Base-by-base conservation (phyloP, 371 early-diverging fungal genomes). In the Mortierella polycephala region DNA sequence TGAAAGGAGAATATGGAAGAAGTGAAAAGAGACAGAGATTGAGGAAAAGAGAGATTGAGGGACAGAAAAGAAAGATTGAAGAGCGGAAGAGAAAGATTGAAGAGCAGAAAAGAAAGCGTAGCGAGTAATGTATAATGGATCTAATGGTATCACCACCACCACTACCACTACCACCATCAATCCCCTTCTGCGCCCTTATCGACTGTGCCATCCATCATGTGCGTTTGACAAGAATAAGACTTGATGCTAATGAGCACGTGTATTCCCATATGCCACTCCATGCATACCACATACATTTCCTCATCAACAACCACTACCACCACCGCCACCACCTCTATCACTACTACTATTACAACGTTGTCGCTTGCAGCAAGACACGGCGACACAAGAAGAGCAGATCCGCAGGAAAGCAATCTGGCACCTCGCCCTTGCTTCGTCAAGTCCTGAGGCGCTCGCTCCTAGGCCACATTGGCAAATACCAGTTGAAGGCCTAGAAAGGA, bases 331-430 rank as follows among this genome's bases (percentile, higher is more conserved):
- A n/a, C n/a, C n/a, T n/a, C n/a, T n/a, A n/a, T n/a, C n/a, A n/a
- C n/a, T n/a, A n/a, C n/a, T n/a, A n/a, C n/a, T n/a, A n/a, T n/a
- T n/a, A n/a, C n/a, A n/a, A 20, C 45, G 18, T 5, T 45, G 18
- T 21, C 11, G 7, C n/a, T 64, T 53, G 40, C 79, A 77, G 79
- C 79, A 77, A 77, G 65, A 69, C 79, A 40, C 62, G 79, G 65
- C 71, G 68, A 63, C 72, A 77, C 72, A 71, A 67, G 68, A 77
- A 77, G 66, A 77, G 54, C 79, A 67, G 79, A 57, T 64, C 66
- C n/a, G 79, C 79, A 8, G 79, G 79, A 55, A 77, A 77, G 66
- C 79, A 77, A 37, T 77, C 79, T 68, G 79, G 79, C 62, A 77
- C 79, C 49, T 77, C 79, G 69, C 79, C 79, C 13, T 47, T 77